Evolutionary conservation across 148 eudicot genomes (phyloP), one percentile per base, ranked within the genome.

Genomic region (Heliosperma pusillum): DNA sequence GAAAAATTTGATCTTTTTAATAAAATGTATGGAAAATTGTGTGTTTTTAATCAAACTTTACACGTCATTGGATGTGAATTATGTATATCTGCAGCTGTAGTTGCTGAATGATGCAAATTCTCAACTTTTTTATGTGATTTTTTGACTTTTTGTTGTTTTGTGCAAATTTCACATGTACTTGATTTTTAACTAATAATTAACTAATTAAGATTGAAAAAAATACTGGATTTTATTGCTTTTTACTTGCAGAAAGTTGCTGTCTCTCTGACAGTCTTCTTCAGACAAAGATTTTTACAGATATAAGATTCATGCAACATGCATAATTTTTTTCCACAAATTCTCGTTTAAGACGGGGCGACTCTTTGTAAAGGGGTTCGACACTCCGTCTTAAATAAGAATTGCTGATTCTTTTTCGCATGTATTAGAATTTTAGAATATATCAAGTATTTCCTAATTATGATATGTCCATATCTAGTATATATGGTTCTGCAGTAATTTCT

Each of bases 1-100:
- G 15, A 40, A 77, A 73, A 67, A 69, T 77, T 5, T 77, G 27
- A 67, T 55, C 27, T 71, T 74, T 50, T 33, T 47, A 16, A 42
- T 79, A 4, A 25, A 45, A 12, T 69, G 29, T 24, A 22, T 26
- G 22, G 0, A 50, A 10, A 50, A 25, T 70, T 52, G 21, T 26
- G 16, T 2, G 3, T 50, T 70, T 70, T 68, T 10, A 4, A 24
- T 10, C 8, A 27, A 52, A 25, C 2, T 69, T 21, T 50, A 22
- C 3, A 4, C 19, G 27, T 21, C 11, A 6, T 17, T 64, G 68
- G 40, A 36, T 66, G 50, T 20, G 26, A 66, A 64, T 64, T 16
- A 27, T 64, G 68, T 30, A 62, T 30, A 61, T 74, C 13, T 73
- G 69, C 61, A 50, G 26, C 29, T 40, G 63, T 69, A 73, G 56